phyloP scores from a whole-genome alignment of 192 early-diverging fungal species.

The Umbelopsis vinacea region DNA sequence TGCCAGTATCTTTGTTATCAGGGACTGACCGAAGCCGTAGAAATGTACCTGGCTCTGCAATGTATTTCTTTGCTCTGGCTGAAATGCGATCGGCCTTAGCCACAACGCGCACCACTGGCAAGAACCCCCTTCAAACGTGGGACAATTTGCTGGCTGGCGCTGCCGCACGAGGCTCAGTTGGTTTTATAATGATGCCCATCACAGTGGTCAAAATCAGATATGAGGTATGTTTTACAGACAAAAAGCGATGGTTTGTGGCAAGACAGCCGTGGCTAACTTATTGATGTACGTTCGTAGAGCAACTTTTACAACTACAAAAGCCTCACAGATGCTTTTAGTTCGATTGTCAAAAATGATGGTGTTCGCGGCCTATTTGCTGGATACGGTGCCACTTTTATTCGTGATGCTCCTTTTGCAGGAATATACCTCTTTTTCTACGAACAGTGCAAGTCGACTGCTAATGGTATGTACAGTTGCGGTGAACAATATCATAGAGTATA shows the following conservation, averaged over 20 bases:
- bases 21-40: constrained; percentile 29
- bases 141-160: constrained; percentile 76
- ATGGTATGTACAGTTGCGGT: constrained; percentile 36
- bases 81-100: constrained; percentile 60
- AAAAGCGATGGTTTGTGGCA: no score
- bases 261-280: no score
- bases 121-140: constrained; percentile 44
- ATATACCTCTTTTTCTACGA: constrained; percentile 92
- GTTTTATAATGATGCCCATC: constrained; percentile 93
- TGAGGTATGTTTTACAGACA: constrained; percentile 61
- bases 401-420: constrained; percentile 92
- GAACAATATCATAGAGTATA: not conserved
- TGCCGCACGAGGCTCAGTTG: constrained; percentile 71
- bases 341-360: constrained; percentile 74
- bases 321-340: constrained; percentile 64
- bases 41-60: constrained; percentile 70
- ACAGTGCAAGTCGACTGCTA: constrained; percentile 60
- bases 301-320: constrained; percentile 82
- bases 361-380: constrained; percentile 84
- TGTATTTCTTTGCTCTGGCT: constrained; percentile 76
- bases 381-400: constrained; percentile 82
- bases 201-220: constrained; percentile 91
- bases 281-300: constrained; percentile 54
- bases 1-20: not conserved
- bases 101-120: constrained; percentile 35